Evolutionary conservation across 208 protist species (phyloP), one percentile per base, ranked within the genome.

Genomic region (Endotrypanum monterogeii): DNA sequence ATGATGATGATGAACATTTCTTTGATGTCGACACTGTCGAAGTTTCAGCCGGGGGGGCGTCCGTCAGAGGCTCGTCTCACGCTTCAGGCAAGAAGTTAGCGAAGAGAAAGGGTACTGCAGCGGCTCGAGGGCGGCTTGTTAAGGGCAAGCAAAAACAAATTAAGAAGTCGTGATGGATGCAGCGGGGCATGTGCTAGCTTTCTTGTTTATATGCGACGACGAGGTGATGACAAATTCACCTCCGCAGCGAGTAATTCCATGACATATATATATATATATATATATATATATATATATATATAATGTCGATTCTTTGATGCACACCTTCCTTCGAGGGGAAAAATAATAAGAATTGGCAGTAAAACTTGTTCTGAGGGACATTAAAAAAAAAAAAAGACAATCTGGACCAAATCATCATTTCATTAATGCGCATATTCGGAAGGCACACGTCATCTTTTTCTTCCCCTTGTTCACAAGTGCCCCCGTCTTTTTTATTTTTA

Each of bases 1-100:
- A 85, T n/a, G 86, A 86, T 50, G 88, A 94, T 9, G 91, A 92
- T 48, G 89, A 94, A 78, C 84, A 82, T 78, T 92, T 94, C 63
- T 70, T 81, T 44, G 90, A 94, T 71, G 90, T 83, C 37, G 89
- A 94, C 61, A 71, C 73, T 3, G 82, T 85, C 5, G 14, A 63
- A 44, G 60, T 32, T 46, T 30, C 60, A 65, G 60, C 20, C 35
- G 23, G 25, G 7, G 25, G 25, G 9, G 57, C 71, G 18, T 54
- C 70, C 28, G 68, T 60, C 3, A 78, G 23, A 25, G 50, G 30
- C n/a, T 39, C 67, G 48, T 46, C 37, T 65, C 23, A 30, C 28
- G 32, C 67, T 46, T 23, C 63, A 46, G 5, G 63, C 25, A 55
- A 68, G 63, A 55, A 39, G 63, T 37, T 12, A 25, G 70, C 51